These are phyloP conservation scores for Fonsecaea multimorphosa DNA, from an alignment of 2,329 filamentous ascomycete genomes.

Conservation along the genomic window DNA sequence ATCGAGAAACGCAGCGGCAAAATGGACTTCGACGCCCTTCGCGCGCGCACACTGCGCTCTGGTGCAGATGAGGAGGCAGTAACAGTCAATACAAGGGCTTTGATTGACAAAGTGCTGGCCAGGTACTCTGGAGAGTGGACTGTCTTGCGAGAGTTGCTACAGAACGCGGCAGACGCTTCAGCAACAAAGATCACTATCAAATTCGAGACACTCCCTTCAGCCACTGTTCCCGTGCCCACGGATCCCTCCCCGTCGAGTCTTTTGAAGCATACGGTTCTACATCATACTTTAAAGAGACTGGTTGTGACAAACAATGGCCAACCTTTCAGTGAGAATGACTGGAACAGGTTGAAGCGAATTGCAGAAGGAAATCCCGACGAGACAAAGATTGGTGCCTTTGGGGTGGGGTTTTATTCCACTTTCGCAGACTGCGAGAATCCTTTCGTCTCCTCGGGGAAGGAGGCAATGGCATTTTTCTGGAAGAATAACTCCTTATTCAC, in stretches of 20 bases:
- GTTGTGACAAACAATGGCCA: constrained; percentile 92
- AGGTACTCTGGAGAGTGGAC: constrained; percentile 96
- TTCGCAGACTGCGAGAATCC: constrained; percentile 98
- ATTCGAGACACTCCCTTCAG: constrained; percentile 88
- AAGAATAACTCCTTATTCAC: constrained; percentile 98
- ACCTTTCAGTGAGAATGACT: constrained; percentile 87
- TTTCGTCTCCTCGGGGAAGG: constrained; percentile 88
- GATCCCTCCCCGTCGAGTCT: constrained; percentile 71
- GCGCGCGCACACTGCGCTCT: constrained; percentile 83
- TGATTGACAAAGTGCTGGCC: constrained; percentile 97
- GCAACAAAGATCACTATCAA: constrained; percentile 87
- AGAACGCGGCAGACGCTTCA: constrained; percentile 97
- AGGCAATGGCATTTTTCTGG: constrained; percentile 99
- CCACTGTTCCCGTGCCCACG: constrained; percentile 71
- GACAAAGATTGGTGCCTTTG: constrained; percentile 98
- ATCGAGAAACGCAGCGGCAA: not conserved
- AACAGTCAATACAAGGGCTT: constrained; percentile 92
- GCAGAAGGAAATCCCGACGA: constrained; percentile 99
- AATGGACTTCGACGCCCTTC: constrained; percentile 67
- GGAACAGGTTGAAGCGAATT: constrained; percentile 91
- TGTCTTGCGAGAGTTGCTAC: constrained; percentile 86
- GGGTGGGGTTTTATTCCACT: constrained; percentile 97
- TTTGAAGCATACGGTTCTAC: constrained; percentile 79
- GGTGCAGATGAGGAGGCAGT: constrained; percentile 95
- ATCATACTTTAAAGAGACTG: constrained; percentile 86